phyloP scores from a whole-genome alignment of 805 yeast genomes.

The Starmera pachycereana region DNA sequence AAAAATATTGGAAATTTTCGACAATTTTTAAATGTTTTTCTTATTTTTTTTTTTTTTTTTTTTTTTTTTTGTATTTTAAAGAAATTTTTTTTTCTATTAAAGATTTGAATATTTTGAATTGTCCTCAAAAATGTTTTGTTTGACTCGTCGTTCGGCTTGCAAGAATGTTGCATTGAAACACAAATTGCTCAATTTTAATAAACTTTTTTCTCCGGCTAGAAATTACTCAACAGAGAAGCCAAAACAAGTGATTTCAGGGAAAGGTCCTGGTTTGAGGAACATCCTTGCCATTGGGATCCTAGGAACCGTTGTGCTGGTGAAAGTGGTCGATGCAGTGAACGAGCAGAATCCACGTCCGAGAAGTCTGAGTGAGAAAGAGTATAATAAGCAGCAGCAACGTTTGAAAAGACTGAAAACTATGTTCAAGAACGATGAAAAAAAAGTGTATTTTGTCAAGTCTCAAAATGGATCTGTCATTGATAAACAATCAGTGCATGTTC shows the following conservation, averaged over 20 bases:
- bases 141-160: too few relatives aligned
- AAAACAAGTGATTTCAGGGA: constrained; percentile 5
- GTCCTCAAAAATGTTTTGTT: too few relatives aligned
- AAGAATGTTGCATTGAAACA: too few relatives aligned
- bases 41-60: too few relatives aligned
- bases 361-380: constrained; percentile 25
- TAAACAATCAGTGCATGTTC: constrained; percentile 3
- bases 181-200: too few relatives aligned
- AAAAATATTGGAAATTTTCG: too few relatives aligned
- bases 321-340: constrained; percentile 27
- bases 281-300: constrained; percentile 32
- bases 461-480: constrained; percentile 10
- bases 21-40: too few relatives aligned
- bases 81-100: too few relatives aligned
- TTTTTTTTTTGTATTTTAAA: too few relatives aligned
- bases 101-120: too few relatives aligned
- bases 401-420: constrained; percentile 38
- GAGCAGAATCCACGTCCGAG: constrained; percentile 22
- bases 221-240: background rate
- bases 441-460: constrained; percentile 29
- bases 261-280: constrained; percentile 29
- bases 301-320: constrained; percentile 33
- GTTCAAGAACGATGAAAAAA: constrained; percentile 29
- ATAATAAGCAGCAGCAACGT: constrained; percentile 36
- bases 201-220: too few relatives aligned